Percentiles rank a stretch among this genome's conserved stretches.
Conservation (phyloP, 768 basidiomycete species). For the Strobilomyces dryophilus region DNA sequence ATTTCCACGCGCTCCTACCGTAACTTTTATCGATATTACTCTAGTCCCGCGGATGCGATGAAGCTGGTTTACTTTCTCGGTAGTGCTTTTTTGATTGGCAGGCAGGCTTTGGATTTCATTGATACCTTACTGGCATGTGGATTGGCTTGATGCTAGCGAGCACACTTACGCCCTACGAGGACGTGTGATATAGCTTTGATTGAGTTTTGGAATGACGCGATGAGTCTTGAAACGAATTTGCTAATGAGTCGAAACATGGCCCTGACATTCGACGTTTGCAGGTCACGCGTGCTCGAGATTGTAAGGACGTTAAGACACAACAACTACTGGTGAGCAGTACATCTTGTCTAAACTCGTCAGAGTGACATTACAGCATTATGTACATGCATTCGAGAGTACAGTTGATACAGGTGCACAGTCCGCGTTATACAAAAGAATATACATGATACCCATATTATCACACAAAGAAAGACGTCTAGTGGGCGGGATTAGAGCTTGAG, state of each 20-base stretch:
- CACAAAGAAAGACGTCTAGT: conserved; percentile 15
- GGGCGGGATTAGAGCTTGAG: conserved; percentile 5
- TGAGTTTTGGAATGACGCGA: neutral
- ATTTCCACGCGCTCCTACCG: neutral
- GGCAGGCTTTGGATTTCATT: neutral
- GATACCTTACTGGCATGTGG: neutral
- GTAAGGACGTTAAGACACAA: neutral
- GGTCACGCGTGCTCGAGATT: neutral
- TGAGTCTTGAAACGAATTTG: neutral
- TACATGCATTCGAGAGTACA: conserved; percentile 13
- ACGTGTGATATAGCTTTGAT: neutral
- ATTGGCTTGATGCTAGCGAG: neutral
- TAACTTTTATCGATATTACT: no score
- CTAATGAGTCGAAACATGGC: no score
- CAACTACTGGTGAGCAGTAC: neutral
- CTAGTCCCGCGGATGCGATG: neutral
- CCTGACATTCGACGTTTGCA: neutral
- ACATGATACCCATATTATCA: conserved; percentile 28
- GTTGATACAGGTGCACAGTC: conserved; percentile 21
- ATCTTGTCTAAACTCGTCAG: neutral
- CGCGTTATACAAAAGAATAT: conserved; percentile 30
- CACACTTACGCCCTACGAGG: neutral
- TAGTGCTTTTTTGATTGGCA: neutral
- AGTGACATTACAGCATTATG: conserved; percentile 10
- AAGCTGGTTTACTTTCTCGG: neutral